Base-by-base conservation (phyloP, 2,329 filamentous ascomycete species). In the Cyclaneusma minus region DNA sequence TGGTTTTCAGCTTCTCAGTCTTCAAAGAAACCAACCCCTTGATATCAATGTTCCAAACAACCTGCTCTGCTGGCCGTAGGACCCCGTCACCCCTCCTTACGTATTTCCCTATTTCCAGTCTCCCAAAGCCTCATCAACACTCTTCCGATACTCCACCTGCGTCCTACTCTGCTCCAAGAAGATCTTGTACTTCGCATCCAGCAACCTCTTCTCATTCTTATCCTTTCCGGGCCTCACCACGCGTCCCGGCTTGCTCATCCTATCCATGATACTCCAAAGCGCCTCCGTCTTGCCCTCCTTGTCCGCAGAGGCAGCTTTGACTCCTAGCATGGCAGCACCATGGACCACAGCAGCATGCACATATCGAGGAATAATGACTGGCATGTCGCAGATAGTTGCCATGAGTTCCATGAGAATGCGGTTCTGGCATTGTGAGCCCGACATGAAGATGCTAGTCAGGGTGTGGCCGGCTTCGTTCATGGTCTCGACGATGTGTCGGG, bases 401-500 rank as follows among this genome's bases (percentile, higher is more conserved):
- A 98, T 78, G 10, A 98, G 69, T 31, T 73, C 67, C 76, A 98
- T 93, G 29, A 98, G 63, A 33, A 95, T 71, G 17, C 77, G 71
- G 52, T 98, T 98, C 55, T 94, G 85, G 60, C 89, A 98, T 52
- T 95, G 89, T 7, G 82, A 91, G 34, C 89, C 89, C 4, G 83
- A 93, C 89, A 98, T 95, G 68, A 95, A 98, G 54, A 98, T 93
- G 36, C 78, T 87, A 25, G 66, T 73, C 50, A 98, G 85, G 39
- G 68, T 61, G 56, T 98, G 89, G 7, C 89, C 89, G 2, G 83
- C 63, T 24, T 67, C 60, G 61, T 95, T 98, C 85, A 98, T 94
- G 18, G 78, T 68, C 44, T 91, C 78, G 36, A 98, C 68, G 43
- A 98, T 98, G 52, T 98, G 89, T 31, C 81, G 75, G 1, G 89